These are phyloP conservation scores for Sugiyamaella castrensis DNA, from an alignment of 1,139 yeast species.

Conservation along the genomic window DNA sequence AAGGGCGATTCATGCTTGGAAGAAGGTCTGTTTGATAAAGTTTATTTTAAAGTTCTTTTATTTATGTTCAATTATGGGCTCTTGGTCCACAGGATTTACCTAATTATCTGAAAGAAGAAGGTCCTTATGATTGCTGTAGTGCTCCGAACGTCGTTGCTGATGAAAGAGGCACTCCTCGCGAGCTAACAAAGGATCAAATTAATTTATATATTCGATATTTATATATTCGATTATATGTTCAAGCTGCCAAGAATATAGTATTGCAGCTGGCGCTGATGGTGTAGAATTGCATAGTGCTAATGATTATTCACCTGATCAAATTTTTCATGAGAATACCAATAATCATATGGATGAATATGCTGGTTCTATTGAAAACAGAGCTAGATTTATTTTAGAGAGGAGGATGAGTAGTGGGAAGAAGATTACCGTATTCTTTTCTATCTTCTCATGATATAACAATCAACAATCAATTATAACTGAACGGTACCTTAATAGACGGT, in stretches of 20 bases:
- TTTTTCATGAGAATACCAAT: slow-evolving; percentile 51
- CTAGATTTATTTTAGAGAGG: slow-evolving; percentile 55
- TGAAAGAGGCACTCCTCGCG: slow-evolving; percentile 37
- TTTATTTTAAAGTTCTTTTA: slow-evolving; percentile 54
- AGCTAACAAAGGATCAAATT: slow-evolving; percentile 47
- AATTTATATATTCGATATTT: no score
- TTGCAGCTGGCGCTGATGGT: slow-evolving; percentile 64
- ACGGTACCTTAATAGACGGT: no score
- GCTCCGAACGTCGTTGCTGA: slow-evolving; percentile 37
- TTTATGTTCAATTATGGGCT: slow-evolving; percentile 58
- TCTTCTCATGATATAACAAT: no score
- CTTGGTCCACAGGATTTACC: slow-evolving; percentile 56
- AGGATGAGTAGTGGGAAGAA: no score
- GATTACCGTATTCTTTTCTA: no score
- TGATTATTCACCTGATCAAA: slow-evolving; percentile 65
- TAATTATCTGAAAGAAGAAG: slow-evolving; percentile 40
- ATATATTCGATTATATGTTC: slow-evolving; percentile 40
- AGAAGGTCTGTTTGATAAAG: slow-evolving; percentile 45
- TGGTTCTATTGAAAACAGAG: slow-evolving; percentile 63
- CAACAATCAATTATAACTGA: no score
- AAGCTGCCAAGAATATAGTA: slow-evolving; percentile 49
- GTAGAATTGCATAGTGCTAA: slow-evolving; percentile 68
- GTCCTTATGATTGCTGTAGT: slow-evolving; percentile 28
- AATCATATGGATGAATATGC: slow-evolving; percentile 66
- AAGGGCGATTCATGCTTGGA: slow-evolving; percentile 50